Evolutionary conservation across 192 early-diverging fungal genomes (phyloP).

Genomic region (Backusella westeae): DNA sequence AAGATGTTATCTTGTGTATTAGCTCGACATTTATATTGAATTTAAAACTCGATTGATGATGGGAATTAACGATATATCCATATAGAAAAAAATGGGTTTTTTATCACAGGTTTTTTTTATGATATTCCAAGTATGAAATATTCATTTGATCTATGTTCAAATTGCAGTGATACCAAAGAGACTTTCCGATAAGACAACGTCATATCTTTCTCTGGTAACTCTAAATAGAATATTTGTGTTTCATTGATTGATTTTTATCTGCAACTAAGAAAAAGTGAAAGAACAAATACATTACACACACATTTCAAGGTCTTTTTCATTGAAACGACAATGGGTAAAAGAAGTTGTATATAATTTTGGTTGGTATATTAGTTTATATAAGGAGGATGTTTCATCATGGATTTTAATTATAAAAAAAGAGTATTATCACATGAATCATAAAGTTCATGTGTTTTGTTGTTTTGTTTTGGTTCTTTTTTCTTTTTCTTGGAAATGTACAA

Average conservation of each 20-base stretch:
- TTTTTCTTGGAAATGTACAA: conserved; percentile 5
- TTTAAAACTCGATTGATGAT: neutral
- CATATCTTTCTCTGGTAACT: neutral
- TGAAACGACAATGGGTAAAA: neutral
- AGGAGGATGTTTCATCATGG: neutral
- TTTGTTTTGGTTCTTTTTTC: conserved; percentile 2
- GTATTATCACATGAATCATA: conserved; percentile 1
- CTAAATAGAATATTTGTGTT: neutral
- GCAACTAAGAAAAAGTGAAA: neutral
- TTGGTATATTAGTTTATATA: neutral
- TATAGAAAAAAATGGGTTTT: neutral
- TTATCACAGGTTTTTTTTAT: conserved; percentile 1
- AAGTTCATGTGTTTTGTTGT: conserved; percentile 8
- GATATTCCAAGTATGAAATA: neutral
- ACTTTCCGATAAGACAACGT: neutral
- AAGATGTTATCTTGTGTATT: neutral
- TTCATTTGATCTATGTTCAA: neutral
- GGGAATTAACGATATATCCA: neutral
- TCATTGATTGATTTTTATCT: neutral
- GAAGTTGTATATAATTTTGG: neutral
- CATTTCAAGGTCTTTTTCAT: neutral
- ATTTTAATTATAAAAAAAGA: neutral
- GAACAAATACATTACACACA: neutral
- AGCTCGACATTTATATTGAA: neutral
- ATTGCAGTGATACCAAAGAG: neutral